Evolutionary conservation across 2,329 filamentous ascomycete genomes (phyloP), one percentile per base, ranked within the genome.

Genomic region (Chaetomium strumarium): DNA sequence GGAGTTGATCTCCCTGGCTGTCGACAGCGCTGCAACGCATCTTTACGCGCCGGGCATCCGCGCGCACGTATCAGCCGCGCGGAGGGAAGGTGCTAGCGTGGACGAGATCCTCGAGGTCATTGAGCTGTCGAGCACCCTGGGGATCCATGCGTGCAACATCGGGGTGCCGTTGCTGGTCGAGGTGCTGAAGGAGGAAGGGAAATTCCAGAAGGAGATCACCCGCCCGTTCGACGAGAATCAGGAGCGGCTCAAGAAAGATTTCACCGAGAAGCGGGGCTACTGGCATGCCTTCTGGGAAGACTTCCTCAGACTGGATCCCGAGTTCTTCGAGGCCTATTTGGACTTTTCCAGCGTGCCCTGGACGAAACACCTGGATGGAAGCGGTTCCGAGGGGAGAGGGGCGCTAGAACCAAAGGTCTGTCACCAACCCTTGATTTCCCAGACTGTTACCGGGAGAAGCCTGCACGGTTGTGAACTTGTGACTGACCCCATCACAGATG

Each of bases 241-340:
- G 43, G 65, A 69, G 60, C 58, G 57, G 5, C 52, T 76, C 45
- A 72, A 71, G 54, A 61, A 61, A 11, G 70, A 74, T 14, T 77
- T 77, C 56, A 70, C 67, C 9, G 58, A 65, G 52, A 72, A 74
- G 55, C 62, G 74, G 29, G 73, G 74, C 0, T 76, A 74, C 57
- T 76, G 73, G 73, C 70, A 72, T 53, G 60, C 55, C 0, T 71
- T 73, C 53, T 75, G 72, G 72, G 70, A 74, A 19, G 69, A 71
- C 17, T 71, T 75, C 38, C 49, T 75, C 24, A 59, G 67, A 30
- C 62, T 75, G 9, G 70, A 72, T 50, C 72, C 72, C 0, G 71
- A 75, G 36, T 76, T 76, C 59, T 76, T 77, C 60, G 70, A 66
- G 41, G 72, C 69, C 0, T 77, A 76, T 58, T 60, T 72, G 19